phyloP scores from a whole-genome alignment of 139 green algal genomes.

The Gonium pectorale region DNA sequence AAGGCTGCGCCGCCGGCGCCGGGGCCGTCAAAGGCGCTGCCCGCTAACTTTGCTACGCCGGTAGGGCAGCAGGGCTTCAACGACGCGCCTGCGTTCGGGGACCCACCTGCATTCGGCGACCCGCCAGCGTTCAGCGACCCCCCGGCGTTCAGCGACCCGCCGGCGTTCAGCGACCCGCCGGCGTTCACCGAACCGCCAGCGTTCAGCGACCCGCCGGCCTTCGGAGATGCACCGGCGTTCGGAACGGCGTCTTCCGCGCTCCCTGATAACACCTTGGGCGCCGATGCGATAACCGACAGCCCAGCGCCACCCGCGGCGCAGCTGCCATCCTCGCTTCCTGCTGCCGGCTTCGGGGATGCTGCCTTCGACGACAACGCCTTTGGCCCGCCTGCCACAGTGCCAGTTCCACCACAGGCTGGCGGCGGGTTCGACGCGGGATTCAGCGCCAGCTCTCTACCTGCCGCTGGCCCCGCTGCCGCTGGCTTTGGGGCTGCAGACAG shows the following conservation, averaged over 20 bases:
- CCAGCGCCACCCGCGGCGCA: too few species aligned
- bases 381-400: not conserved
- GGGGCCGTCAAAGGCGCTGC: conserved; percentile 1
- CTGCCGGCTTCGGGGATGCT: not conserved
- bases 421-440: too few species aligned
- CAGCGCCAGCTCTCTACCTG: too few species aligned
- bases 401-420: too few species aligned
- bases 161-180: not conserved
- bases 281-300: too few species aligned
- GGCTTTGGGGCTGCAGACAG: too few species aligned
- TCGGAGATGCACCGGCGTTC: too few species aligned
- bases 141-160: not conserved
- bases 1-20: not conserved
- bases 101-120: not conserved
- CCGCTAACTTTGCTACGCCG: not conserved
- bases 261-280: too few species aligned
- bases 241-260: too few species aligned
- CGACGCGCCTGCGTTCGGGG: not conserved
- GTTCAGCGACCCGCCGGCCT: too few species aligned
- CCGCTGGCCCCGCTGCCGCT: too few species aligned
- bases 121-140: not conserved
- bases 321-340: not conserved
- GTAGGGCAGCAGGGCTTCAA: conserved; percentile 14
- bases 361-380: conserved; percentile 22
- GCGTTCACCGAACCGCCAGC: too few species aligned